Conservation (phyloP, 495 filamentous ascomycete genomes). For the Physcia stellaris region DNA sequence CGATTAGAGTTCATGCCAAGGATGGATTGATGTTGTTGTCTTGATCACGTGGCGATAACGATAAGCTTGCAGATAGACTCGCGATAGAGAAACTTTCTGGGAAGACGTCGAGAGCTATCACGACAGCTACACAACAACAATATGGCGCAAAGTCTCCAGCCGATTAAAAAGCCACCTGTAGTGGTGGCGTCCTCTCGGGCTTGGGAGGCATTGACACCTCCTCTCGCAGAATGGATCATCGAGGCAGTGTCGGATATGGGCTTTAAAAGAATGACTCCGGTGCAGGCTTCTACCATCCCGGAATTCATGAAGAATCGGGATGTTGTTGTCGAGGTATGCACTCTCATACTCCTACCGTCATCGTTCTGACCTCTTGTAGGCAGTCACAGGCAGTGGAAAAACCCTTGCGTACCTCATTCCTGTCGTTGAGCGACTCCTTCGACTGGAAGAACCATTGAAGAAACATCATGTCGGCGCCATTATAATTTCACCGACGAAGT, state of each 20-base stretch:
- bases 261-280: conserved; percentile 76
- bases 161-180: neutral
- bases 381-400: conserved; percentile 92
- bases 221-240: conserved; percentile 80
- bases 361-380: conserved; percentile 21
- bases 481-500: conserved; percentile 78
- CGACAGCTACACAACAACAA: too few species aligned
- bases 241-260: conserved; percentile 75
- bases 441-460: conserved; percentile 61
- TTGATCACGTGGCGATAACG: too few species aligned
- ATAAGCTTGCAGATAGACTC: too few species aligned
- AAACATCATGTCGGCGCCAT: conserved; percentile 83
- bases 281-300: conserved; percentile 87
- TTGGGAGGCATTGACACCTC: conserved; percentile 66
- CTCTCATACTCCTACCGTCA: neutral
- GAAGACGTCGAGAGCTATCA: too few species aligned
- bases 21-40: too few species aligned
- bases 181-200: conserved; percentile 32
- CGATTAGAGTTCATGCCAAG: too few species aligned
- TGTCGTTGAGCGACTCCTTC: conserved; percentile 69
- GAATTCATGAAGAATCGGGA: conserved; percentile 90
- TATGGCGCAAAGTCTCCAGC: too few species aligned
- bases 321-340: conserved; percentile 69
- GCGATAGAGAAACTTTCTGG: too few species aligned
- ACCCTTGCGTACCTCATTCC: conserved; percentile 86